phyloP scores from a whole-genome alignment of 768 basidiomycete genomes.

The Boletus pseudopeckii region DNA sequence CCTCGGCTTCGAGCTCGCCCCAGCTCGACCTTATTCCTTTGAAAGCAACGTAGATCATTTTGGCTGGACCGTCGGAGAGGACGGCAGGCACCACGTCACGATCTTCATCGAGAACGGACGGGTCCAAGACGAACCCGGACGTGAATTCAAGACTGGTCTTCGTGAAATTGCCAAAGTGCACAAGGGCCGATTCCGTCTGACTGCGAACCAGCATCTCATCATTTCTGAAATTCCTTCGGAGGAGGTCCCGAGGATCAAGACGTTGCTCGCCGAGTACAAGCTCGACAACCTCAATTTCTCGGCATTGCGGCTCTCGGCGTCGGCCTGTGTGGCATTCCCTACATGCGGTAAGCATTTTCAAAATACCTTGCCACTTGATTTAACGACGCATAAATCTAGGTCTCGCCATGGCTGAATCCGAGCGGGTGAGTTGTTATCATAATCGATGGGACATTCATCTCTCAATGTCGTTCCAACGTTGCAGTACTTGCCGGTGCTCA shows the following conservation, averaged over 20 bases:
- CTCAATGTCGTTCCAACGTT: conserved; percentile 35
- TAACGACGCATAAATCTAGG: conserved; percentile 31
- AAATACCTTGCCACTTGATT: no score
- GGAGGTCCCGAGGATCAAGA: conserved; percentile 76
- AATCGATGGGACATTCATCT: conserved; percentile 14
- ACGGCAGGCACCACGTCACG: conserved; percentile 89
- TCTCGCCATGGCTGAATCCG: conserved; percentile 78
- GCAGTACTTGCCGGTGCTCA: conserved; percentile 86
- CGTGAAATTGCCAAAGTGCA: conserved; percentile 91
- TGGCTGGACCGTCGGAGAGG: conserved; percentile 86
- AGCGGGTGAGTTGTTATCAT: conserved; percentile 43
- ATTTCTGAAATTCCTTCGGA: conserved; percentile 76
- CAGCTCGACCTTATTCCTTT: conserved; percentile 76
- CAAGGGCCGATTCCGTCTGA: conserved; percentile 91
- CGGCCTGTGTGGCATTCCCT: conserved; percentile 97
- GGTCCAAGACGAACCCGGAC: conserved; percentile 88
- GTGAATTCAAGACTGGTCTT: conserved; percentile 89
- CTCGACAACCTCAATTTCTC: conserved; percentile 82
- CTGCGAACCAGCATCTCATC: conserved; percentile 92
- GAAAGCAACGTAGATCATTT: conserved; percentile 90
- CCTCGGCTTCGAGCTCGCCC: conserved; percentile 72
- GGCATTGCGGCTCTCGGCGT: conserved; percentile 81
- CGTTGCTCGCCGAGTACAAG: conserved; percentile 76
- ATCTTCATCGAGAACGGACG: conserved; percentile 98
- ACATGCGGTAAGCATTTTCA: conserved; percentile 61